These are phyloP conservation scores for Castanea crenata DNA, from an alignment of 306 rosid species.

Conservation along the genomic window DNA sequence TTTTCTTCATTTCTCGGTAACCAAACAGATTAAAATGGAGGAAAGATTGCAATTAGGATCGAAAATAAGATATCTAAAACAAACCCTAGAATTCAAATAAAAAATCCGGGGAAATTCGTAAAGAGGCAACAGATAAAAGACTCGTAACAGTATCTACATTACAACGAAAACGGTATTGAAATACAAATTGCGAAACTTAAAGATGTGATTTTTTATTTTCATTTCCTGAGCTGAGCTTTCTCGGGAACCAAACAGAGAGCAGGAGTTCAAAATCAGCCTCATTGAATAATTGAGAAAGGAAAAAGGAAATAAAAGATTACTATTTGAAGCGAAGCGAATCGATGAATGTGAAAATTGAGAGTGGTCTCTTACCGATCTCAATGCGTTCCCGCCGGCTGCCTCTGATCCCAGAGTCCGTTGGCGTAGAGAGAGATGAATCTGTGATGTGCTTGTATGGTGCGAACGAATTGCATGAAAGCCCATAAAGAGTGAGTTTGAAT, in stretches of 20 bases:
- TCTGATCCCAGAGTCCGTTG: conserved; percentile 27
- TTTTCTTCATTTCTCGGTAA: too few relatives aligned
- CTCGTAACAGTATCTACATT: background rate
- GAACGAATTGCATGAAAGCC: background rate
- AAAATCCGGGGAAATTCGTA: background rate
- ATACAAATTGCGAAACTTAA: background rate
- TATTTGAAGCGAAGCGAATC: too few relatives aligned
- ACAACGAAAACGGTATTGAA: too few relatives aligned
- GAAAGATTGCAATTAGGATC: conserved; percentile 1
- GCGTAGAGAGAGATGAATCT: background rate
- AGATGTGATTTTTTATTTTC: background rate
- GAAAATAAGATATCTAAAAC: conserved; percentile 5
- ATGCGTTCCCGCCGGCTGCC: conserved; percentile 44
- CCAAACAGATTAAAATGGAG: too few relatives aligned
- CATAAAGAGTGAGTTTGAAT: too few relatives aligned
- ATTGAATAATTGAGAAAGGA: background rate
- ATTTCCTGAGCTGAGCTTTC: conserved; percentile 5
- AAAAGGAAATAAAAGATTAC: too few relatives aligned
- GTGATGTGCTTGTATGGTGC: background rate
- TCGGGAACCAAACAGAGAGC: conserved; percentile 19
- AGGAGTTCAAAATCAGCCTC: conserved; percentile 15
- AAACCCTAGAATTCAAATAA: conserved; percentile 34
- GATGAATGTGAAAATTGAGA: too few relatives aligned
- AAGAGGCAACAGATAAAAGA: background rate
- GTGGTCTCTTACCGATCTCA: conserved; percentile 39